Conservation (phyloP, 2,329 filamentous ascomycete genomes). For the Hypomyces rosellus region DNA sequence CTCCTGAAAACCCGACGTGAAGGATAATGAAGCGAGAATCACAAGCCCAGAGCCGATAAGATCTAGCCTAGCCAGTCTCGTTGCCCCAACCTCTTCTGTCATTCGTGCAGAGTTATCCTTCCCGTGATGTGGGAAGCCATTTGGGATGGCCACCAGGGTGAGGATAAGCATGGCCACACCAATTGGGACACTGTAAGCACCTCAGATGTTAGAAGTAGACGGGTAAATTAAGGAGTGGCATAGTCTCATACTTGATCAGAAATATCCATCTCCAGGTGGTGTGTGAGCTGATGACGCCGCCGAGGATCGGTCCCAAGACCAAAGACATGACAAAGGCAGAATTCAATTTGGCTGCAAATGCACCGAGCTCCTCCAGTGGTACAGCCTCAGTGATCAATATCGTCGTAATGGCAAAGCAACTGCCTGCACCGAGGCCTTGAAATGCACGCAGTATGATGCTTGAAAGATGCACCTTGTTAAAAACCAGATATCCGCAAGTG, state of each 20-base stretch:
- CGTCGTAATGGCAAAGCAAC: constrained; percentile 44
- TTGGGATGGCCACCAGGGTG: no score
- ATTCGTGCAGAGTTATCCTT: no score
- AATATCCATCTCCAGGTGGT: constrained; percentile 45
- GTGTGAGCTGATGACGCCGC: constrained; percentile 39
- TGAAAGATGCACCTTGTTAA: no score
- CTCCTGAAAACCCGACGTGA: constrained; percentile 41
- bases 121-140: no score
- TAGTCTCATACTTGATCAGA: constrained; percentile 33
- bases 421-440: constrained; percentile 46
- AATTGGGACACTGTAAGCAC: neutral
- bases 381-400: constrained; percentile 42
- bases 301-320: constrained; percentile 43
- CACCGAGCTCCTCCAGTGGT: constrained; percentile 26
- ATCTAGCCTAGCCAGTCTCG: no score
- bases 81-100: no score
- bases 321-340: constrained; percentile 38
- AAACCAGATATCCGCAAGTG: no score
- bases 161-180: no score
- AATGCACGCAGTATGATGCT: constrained; percentile 42
- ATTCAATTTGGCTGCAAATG: constrained; percentile 27
- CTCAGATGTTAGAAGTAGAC: no score
- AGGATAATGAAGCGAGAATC: constrained; percentile 34
- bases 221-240: no score
- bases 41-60: constrained; percentile 24